Conservation (phyloP, 805 yeast species). For the Clavispora carvajalis region DNA sequence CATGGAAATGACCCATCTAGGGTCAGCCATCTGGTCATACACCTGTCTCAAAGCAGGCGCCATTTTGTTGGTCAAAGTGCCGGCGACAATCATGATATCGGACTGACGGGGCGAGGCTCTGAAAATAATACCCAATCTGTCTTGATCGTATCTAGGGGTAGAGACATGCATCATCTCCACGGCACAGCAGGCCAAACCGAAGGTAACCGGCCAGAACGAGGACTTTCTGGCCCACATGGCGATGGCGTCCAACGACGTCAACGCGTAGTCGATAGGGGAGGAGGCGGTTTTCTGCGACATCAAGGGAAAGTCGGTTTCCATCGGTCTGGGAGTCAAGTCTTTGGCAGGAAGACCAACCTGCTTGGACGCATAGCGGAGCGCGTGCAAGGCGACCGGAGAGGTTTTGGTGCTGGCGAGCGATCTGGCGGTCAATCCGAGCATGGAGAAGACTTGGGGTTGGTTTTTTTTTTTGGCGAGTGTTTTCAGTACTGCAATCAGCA, state of each 20-base stretch:
- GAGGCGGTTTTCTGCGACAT: constrained; percentile 54
- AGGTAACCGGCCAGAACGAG: constrained; percentile 90
- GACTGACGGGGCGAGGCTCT: constrained; percentile 92
- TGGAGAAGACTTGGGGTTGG: constrained; percentile 6
- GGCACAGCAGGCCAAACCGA: constrained; percentile 90
- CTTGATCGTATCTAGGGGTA: constrained; percentile 88
- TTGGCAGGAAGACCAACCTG: constrained; percentile 27
- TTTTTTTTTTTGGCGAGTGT: constrained; percentile 7
- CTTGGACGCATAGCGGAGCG: constrained; percentile 18
- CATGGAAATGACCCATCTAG: constrained; percentile 92
- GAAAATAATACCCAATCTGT: constrained; percentile 86
- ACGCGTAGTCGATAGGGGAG: constrained; percentile 69
- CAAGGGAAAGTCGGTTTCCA: constrained; percentile 68
- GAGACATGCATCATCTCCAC: constrained; percentile 95
- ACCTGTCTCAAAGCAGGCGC: constrained; percentile 92
- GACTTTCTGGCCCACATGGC: constrained; percentile 92
- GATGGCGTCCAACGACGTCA: constrained; percentile 74
- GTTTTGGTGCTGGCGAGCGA: constrained; percentile 18
- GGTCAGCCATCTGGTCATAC: constrained; percentile 92
- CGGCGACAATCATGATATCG: constrained; percentile 89
- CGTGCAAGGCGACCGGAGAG: constrained; percentile 14
- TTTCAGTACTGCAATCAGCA: constrained; percentile 28
- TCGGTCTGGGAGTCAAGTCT: constrained; percentile 44
- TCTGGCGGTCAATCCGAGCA: constrained; percentile 28
- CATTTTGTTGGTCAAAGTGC: constrained; percentile 88